Percentiles rank a stretch among this genome's conserved stretches.
phyloP scores from a whole-genome alignment of 305 asterid genomes.

The Solanum chacoense region DNA sequence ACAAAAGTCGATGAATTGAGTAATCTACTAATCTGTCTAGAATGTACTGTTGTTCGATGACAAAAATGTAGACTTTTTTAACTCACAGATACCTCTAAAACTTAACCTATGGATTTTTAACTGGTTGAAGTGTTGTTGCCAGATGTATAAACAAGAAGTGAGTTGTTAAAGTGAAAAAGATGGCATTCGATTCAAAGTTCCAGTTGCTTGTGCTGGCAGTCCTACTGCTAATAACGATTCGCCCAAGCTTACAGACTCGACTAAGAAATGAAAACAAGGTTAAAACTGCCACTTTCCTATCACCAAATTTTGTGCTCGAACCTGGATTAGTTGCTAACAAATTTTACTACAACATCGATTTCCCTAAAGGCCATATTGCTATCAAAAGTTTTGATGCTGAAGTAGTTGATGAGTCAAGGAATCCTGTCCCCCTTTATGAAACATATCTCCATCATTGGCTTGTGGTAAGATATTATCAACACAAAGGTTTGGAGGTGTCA shows the following conservation, averaged over 20 bases:
- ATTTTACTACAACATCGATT: constrained; percentile 18
- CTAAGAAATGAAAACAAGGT: constrained; percentile 11
- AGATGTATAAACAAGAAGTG: not conserved
- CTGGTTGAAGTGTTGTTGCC: not conserved
- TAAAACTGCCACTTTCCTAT: constrained; percentile 27
- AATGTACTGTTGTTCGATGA: not conserved
- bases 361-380: constrained; percentile 44
- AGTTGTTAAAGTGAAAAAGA: not conserved
- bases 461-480: constrained; percentile 22
- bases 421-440: constrained; percentile 30
- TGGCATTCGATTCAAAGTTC: not conserved
- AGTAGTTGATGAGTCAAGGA: constrained; percentile 28
- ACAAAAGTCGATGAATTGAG: not conserved
- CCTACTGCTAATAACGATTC: not conserved
- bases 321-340: constrained; percentile 36
- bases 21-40: not conserved
- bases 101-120: not conserved
- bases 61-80: not conserved
- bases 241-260: not conserved
- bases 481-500: constrained; percentile 1
- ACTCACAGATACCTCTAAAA: not conserved
- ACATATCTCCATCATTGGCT: constrained; percentile 46
- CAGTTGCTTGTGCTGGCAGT: constrained; percentile 6
- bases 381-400: constrained; percentile 32
- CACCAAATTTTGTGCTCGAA: constrained; percentile 28